phyloP scores from a whole-genome alignment of 2,329 filamentous ascomycete species.

The Beauveria sp. region DNA sequence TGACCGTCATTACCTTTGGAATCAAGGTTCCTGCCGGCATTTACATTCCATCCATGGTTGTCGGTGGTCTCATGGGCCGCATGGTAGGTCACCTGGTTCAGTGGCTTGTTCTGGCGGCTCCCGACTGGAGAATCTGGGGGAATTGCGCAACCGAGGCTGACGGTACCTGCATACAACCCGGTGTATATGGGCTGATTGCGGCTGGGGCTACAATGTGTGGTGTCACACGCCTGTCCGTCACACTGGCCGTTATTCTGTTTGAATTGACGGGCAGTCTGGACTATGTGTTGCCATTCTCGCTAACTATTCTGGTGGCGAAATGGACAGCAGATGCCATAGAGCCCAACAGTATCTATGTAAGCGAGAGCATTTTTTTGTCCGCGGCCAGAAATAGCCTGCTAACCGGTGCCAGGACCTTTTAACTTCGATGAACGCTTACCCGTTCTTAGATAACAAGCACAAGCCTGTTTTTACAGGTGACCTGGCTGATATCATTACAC shows the following conservation, averaged over 20 bases:
- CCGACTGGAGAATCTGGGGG: conserved; percentile 65
- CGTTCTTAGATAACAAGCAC: conserved; percentile 93
- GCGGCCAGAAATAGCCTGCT: background rate
- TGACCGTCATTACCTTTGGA: conserved; percentile 89
- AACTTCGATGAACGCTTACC: conserved; percentile 95
- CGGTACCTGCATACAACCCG: conserved; percentile 84
- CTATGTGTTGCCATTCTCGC: conserved; percentile 89
- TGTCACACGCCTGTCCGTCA: conserved; percentile 87
- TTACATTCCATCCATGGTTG: conserved; percentile 98
- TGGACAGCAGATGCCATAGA: conserved; percentile 97
- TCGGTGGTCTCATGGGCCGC: conserved; percentile 84
- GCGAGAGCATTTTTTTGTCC: conserved; percentile 20
- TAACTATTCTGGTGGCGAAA: conserved; percentile 90
- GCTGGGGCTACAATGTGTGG: conserved; percentile 98
- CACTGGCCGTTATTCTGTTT: conserved; percentile 89
- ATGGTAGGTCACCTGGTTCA: conserved; percentile 82
- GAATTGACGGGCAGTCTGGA: conserved; percentile 92
- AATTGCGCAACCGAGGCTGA: conserved; percentile 63
- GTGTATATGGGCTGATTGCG: conserved; percentile 92
- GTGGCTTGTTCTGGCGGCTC: conserved; percentile 67
- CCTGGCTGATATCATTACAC: conserved; percentile 77
- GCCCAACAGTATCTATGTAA: conserved; percentile 83
- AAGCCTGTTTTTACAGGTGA: conserved; percentile 86
- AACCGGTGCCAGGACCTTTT: conserved; percentile 60
- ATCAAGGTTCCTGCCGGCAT: conserved; percentile 96